Conservation (phyloP, 768 basidiomycete species). For the Hysterangium stoloniferum region DNA sequence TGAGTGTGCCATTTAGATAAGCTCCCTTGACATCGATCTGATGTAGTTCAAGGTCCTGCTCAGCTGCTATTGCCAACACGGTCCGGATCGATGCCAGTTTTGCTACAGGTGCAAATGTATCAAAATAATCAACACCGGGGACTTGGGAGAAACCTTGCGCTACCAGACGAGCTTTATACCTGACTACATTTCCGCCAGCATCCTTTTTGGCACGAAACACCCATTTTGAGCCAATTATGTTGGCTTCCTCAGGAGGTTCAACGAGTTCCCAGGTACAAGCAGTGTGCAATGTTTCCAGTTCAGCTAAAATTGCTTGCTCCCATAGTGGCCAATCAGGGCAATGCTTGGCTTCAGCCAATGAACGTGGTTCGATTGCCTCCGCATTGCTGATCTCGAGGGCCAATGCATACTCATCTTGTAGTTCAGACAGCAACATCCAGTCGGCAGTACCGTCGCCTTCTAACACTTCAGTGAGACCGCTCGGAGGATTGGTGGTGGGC, state of each 20-base stretch:
- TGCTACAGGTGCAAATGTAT: slow-evolving; percentile 29
- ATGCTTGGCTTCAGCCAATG: no score
- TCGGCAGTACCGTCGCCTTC: no score
- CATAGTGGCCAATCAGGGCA: no score
- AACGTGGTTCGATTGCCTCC: no score
- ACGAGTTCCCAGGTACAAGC: neutral
- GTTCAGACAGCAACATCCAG: no score
- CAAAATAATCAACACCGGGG: slow-evolving; percentile 31
- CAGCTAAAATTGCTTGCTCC: no score
- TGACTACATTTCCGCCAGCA: slow-evolving; percentile 23
- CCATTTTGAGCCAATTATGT: slow-evolving; percentile 19
- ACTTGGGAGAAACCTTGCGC: slow-evolving; percentile 35
- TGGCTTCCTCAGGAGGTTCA: slow-evolving; percentile 15
- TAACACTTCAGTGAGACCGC: no score
- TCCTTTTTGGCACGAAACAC: slow-evolving; percentile 24
- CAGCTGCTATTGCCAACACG: slow-evolving; percentile 6
- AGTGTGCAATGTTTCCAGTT: no score
- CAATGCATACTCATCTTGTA: no score
- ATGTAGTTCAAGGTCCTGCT: slow-evolving; percentile 11
- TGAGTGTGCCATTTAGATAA: slow-evolving; percentile 23
- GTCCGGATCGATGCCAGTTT: slow-evolving; percentile 10
- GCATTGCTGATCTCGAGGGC: no score
- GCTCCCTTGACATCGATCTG: slow-evolving; percentile 15
- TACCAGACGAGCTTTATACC: slow-evolving; percentile 37
- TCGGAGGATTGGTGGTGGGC: no score